A percentile compares a stretch with the other conserved stretches of the same genome.
Conservation (phyloP, 257 asterid species). For the Oldenlandia corymbosa region DNA sequence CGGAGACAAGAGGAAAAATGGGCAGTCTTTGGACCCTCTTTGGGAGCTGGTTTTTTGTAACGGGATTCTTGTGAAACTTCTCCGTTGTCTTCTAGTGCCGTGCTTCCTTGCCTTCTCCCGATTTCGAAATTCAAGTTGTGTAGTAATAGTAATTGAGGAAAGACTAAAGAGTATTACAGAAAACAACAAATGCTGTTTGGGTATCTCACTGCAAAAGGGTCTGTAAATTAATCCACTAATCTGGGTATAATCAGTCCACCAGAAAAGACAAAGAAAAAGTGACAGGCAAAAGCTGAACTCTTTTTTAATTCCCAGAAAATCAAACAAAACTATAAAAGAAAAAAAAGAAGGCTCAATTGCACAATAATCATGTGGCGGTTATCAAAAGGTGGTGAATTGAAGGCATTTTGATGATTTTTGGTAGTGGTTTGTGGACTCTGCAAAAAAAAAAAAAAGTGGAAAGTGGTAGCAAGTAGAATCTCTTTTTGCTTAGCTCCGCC, state of each 20-base stretch:
- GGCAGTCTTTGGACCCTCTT: neutral
- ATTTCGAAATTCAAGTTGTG: slow-evolving; percentile 19
- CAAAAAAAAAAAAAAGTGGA: slow-evolving; percentile 7
- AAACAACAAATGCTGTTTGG: neutral
- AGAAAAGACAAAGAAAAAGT: slow-evolving; percentile 39
- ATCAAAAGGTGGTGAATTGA: too few relatives aligned
- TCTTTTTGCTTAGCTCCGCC: too few relatives aligned
- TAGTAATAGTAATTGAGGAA: neutral
- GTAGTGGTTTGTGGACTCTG: slow-evolving; percentile 22
- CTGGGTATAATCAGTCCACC: slow-evolving; percentile 2
- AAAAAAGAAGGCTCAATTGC: slow-evolving; percentile 41
- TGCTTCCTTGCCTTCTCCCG: slow-evolving; percentile 4
- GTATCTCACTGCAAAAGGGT: slow-evolving; percentile 14
- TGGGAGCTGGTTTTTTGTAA: neutral
- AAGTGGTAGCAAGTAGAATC: neutral
- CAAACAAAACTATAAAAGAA: too few relatives aligned
- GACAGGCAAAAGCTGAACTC: slow-evolving; percentile 19
- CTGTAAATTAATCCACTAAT: slow-evolving; percentile 8
- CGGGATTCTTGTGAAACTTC: slow-evolving; percentile 11
- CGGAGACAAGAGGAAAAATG: slow-evolving; percentile 1
- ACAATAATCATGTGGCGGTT: slow-evolving; percentile 79
- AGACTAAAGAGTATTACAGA: slow-evolving; percentile 4
- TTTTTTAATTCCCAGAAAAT: slow-evolving; percentile 27
- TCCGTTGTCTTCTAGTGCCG: slow-evolving; percentile 11
- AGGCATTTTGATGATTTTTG: too few relatives aligned